phyloP scores from a whole-genome alignment of 1,284 basidiomycete species.

The Athelia sp. region DNA sequence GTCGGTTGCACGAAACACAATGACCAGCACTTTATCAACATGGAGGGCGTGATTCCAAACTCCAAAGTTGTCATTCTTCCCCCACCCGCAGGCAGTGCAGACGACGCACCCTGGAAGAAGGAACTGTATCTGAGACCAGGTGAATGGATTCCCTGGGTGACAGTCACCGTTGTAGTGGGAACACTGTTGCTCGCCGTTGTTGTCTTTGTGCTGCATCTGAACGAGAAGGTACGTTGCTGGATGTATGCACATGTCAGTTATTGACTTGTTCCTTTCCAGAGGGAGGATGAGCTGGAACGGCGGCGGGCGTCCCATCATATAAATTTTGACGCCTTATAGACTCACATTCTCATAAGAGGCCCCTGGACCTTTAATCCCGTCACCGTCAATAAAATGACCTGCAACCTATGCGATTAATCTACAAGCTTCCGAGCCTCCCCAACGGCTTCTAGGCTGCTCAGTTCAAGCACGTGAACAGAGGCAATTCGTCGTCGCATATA shows the following conservation, averaged over 20 bases:
- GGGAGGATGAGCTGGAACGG: slow-evolving; percentile 90
- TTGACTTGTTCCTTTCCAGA: slow-evolving; percentile 35
- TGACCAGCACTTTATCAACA: slow-evolving; percentile 72
- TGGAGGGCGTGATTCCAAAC: slow-evolving; percentile 98
- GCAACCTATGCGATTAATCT: too few relatives aligned
- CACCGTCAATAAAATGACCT: too few relatives aligned
- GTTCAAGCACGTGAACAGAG: too few relatives aligned
- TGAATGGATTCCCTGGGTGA: slow-evolving; percentile 98
- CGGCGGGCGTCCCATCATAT: slow-evolving; percentile 88
- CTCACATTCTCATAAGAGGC: not conserved
- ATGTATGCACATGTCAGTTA: slow-evolving; percentile 1
- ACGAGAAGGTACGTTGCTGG: slow-evolving; percentile 71
- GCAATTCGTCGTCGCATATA: too few relatives aligned
- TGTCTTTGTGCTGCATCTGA: slow-evolving; percentile 84
- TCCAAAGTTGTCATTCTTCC: slow-evolving; percentile 95
- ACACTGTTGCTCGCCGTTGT: slow-evolving; percentile 76
- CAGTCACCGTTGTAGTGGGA: slow-evolving; percentile 74
- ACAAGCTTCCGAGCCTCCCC: not conserved
- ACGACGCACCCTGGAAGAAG: slow-evolving; percentile 70
- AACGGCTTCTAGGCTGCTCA: too few relatives aligned
- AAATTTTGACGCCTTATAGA: slow-evolving; percentile 90
- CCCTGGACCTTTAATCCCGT: too few relatives aligned
- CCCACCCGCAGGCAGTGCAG: slow-evolving; percentile 34
- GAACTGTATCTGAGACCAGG: slow-evolving; percentile 93
- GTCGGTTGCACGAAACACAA: slow-evolving; percentile 82